Conservation (phyloP, 345 rosid species). For the Gossypium rotundifolium region DNA sequence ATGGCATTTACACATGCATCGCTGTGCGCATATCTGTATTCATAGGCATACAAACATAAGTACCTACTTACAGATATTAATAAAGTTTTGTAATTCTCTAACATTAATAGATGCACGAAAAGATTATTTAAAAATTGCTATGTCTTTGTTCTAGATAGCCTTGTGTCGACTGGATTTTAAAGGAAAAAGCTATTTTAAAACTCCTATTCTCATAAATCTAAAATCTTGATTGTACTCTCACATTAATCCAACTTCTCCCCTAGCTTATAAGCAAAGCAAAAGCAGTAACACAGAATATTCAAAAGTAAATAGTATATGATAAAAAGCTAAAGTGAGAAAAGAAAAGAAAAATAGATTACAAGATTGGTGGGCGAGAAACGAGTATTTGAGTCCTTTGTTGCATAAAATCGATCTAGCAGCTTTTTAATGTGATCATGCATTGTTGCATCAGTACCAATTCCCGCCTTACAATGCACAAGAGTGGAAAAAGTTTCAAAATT, state of each 20-base stretch:
- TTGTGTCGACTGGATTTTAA: background rate
- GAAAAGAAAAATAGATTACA: constrained; percentile 34
- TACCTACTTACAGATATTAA: background rate
- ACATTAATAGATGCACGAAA: background rate
- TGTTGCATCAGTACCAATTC: constrained; percentile 98
- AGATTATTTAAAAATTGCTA: background rate
- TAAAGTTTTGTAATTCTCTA: background rate
- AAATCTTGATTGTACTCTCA: background rate
- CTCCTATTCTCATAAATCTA: background rate
- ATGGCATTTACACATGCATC: background rate
- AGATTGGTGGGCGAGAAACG: constrained; percentile 89
- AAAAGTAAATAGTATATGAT: background rate
- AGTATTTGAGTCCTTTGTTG: constrained; percentile 77
- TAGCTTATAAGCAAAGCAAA: background rate
- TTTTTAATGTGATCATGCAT: constrained; percentile 99
- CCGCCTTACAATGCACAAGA: constrained; percentile 47
- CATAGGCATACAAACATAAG: background rate
- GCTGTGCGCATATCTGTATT: background rate
- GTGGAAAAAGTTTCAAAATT: constrained; percentile 11
- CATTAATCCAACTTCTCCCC: background rate
- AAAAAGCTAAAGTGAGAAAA: background rate
- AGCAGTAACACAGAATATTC: background rate
- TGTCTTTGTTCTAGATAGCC: background rate
- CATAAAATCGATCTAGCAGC: constrained; percentile 93
- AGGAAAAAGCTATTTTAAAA: background rate